A percentile compares a stretch with the other conserved stretches of the same genome.
These are phyloP conservation scores for Hemileccinum impolitum DNA, from an alignment of 768 basidiomycete genomes.

Conservation along the genomic window DNA sequence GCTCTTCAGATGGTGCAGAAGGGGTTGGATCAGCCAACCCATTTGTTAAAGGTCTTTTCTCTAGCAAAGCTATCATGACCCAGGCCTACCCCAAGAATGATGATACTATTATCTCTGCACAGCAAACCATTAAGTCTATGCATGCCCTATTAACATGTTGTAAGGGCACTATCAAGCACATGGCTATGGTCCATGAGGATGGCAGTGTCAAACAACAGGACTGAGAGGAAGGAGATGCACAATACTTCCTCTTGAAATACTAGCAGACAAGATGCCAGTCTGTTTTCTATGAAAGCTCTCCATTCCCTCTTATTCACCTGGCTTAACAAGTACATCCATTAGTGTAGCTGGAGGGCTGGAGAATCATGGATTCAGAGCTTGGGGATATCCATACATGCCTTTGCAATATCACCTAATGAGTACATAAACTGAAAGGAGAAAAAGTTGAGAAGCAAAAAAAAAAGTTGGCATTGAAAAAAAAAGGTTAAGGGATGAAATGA, in stretches of 20 bases:
- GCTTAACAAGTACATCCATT: too few relatives aligned
- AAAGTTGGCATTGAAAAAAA: too few relatives aligned
- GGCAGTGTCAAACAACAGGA: slow-evolving; percentile 41
- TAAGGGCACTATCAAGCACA: slow-evolving; percentile 66
- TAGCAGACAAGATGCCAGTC: too few relatives aligned
- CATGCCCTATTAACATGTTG: slow-evolving; percentile 86
- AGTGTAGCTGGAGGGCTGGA: too few relatives aligned
- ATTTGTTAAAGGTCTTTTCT: slow-evolving; percentile 89
- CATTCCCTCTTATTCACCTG: too few relatives aligned
- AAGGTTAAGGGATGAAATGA: too few relatives aligned
- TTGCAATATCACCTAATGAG: too few relatives aligned
- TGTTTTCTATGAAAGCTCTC: too few relatives aligned
- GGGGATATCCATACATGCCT: too few relatives aligned
- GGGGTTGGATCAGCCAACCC: slow-evolving; percentile 82
- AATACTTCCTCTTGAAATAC: slow-evolving; percentile 29
- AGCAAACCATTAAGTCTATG: slow-evolving; percentile 93
- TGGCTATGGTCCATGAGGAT: slow-evolving; percentile 34
- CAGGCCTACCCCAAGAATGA: slow-evolving; percentile 90
- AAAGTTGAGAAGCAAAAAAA: too few relatives aligned
- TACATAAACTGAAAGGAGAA: too few relatives aligned
- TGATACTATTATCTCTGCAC: slow-evolving; percentile 92
- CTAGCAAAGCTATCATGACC: slow-evolving; percentile 84
- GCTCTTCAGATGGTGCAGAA: slow-evolving; percentile 47
- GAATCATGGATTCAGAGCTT: too few relatives aligned
- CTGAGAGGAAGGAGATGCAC: slow-evolving; percentile 42